A percentile compares a stretch with the other conserved stretches of the same genome.
Conservation (phyloP, 495 filamentous ascomycete genomes). For the Saxophila tyrrhenica region DNA sequence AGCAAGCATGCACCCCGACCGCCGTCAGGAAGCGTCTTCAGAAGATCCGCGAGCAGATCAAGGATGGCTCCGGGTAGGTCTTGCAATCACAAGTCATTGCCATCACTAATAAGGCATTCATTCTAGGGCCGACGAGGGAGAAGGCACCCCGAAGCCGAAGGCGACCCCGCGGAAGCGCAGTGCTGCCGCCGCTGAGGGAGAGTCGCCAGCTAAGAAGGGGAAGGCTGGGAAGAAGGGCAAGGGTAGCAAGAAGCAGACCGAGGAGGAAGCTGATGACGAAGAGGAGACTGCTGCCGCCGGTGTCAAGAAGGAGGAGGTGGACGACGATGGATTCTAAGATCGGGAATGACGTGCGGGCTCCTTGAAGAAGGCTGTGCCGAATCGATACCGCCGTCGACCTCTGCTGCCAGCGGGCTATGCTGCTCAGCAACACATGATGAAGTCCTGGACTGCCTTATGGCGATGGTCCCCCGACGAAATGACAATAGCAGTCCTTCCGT, state of each 20-base stretch:
- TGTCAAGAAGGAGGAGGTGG: constrained; percentile 1
- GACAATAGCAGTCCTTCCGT: too few species aligned
- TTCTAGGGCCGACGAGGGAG: constrained; percentile 22
- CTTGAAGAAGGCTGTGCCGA: too few species aligned
- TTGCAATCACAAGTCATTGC: too few species aligned
- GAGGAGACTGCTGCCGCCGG: background rate
- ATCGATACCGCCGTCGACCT: too few species aligned
- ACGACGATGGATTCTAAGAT: background rate
- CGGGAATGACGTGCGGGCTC: too few species aligned
- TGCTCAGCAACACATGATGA: too few species aligned
- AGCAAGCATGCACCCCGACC: background rate
- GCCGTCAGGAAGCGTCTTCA: constrained; percentile 4
- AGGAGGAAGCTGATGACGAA: background rate
- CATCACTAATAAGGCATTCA: too few species aligned
- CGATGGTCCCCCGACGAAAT: too few species aligned
- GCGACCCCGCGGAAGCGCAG: background rate
- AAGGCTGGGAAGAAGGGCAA: background rate
- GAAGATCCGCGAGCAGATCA: constrained; percentile 7
- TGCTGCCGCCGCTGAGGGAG: background rate
- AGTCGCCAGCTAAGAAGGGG: constrained; percentile 3
- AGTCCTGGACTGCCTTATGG: too few species aligned
- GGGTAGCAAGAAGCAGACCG: background rate
- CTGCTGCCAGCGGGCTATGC: background rate
- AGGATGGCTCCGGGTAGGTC: background rate
- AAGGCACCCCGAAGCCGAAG: constrained; percentile 28